A percentile compares a stretch with the other conserved stretches of the same genome.
These are phyloP conservation scores for Aspergillus fischeri DNA, from an alignment of 2,329 filamentous ascomycete species.

Conservation along the genomic window DNA sequence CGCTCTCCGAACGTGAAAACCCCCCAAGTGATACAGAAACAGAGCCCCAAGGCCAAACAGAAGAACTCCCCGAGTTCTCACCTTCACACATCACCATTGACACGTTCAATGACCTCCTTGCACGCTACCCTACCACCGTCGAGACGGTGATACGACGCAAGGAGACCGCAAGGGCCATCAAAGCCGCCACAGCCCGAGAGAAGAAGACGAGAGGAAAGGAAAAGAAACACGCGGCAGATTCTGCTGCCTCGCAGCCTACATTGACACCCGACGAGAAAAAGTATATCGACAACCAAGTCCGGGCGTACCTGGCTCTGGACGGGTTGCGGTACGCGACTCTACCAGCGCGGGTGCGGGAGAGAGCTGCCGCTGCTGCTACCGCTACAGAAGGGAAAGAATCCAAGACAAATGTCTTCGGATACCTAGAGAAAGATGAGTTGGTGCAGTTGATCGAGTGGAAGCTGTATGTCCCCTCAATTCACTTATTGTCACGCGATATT, in stretches of 20 bases:
- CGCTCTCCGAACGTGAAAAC: background rate
- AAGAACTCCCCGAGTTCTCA: slow-evolving; percentile 11
- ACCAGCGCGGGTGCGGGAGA: slow-evolving; percentile 20
- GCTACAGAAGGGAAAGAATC: slow-evolving; percentile 12
- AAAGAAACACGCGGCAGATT: background rate
- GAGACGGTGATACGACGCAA: slow-evolving; percentile 22
- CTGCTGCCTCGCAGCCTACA: background rate
- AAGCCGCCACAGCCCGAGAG: background rate
- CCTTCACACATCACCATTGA: slow-evolving; percentile 21
- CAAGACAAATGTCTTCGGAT: slow-evolving; percentile 3
- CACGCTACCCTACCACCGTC: slow-evolving; percentile 24
- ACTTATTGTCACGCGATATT: background rate
- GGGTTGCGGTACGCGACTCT: slow-evolving; percentile 36
- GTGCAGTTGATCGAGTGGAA: slow-evolving; percentile 43
- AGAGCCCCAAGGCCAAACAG: background rate
- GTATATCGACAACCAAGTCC: slow-evolving; percentile 13
- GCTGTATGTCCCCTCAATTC: slow-evolving; percentile 29
- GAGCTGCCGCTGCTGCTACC: slow-evolving; percentile 11
- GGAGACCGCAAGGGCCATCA: slow-evolving; percentile 10
- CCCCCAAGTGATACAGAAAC: background rate
- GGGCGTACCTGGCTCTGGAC: slow-evolving; percentile 31
- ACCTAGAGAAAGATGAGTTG: slow-evolving; percentile 33
- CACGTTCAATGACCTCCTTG: slow-evolving; percentile 25
- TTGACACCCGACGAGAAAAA: slow-evolving; percentile 1
- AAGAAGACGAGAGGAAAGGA: slow-evolving; percentile 2